Base-by-base conservation (phyloP, 306 rosid species). In the Hippophae gyantsensis region DNA sequence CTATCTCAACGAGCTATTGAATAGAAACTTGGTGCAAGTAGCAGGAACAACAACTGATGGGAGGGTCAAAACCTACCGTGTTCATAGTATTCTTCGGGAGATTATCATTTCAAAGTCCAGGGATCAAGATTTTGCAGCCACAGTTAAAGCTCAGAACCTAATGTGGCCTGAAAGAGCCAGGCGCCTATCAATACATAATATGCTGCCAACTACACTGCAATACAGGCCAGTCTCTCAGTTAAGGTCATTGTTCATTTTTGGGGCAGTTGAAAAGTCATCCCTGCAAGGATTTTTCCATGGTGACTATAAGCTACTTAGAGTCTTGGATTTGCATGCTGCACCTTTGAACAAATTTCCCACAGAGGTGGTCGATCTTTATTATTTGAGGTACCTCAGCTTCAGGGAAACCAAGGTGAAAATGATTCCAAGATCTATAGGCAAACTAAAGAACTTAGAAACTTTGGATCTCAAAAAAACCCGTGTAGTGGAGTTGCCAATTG, bases 1-100 rank as follows among this genome's bases (percentile, higher is more conserved):
- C 66, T 78, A 80, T 66, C 80, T 83, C 65, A 72, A 78, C 53
- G 85, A 79, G 77, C 81, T 83, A 44, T 51, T 83, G 77, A 71
- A 79, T 72, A 70, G 90, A 66, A 84, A 76, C 58, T 65, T 84
- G 58, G 60, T 84, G 52, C 84, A 75, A 57, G 74, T 69, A 42
- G 74, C 62, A 42, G 13, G 13, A 53, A 56, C 45, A 13, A 69
- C 54, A 48, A 47, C 52, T 9, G 67, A 69, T 54, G 62, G 74
- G 23, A 55, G 74, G 56, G 57, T 69, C 57, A 69, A 69, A 62
- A 49, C 62, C 53, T 69, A 47, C 27, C 70, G 78, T 32, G 57
- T 84, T 42, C 87, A 84, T 67, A 81, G 71, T 48, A 76, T 81
- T 48, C 48, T 79, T 61, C 62, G 85, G 42, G 92, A 79, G 72